Base-by-base conservation (phyloP, 1,139 yeast species). In the Diutina ranongensis region DNA sequence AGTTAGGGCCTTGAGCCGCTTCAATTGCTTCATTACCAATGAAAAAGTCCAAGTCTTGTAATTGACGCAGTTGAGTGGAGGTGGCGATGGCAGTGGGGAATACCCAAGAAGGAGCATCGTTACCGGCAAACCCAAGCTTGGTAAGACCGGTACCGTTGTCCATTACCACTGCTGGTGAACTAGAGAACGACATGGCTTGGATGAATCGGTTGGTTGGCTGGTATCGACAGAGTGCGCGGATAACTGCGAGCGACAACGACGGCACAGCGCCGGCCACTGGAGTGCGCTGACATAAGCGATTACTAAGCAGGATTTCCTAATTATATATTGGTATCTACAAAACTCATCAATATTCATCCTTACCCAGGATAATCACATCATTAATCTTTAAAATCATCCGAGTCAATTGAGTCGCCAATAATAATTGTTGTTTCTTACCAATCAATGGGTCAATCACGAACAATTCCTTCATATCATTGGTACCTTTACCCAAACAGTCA, bases 81-180 rank as follows among this genome's bases (percentile, higher is more conserved):
- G 97, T 89, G 38, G 98, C 92, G 63, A 92, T 94, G 12, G 96
- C 97, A 1, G 99, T 92, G 45, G 99, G 99, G 59, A 92, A 87
- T 44, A 92, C 87, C 74, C 85, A 94, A 8, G 97, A 88, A 33
- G 99, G 99, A 15, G 97, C 77, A 65, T 92, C 98, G 62, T 92
- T 92, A 47, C 99, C 99, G 55, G 99, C 98, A 67, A 89, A 92
- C 25, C 99, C 99, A 52, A 92, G 75, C 63, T 92, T 92, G 60
- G 98, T 92, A 57, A 89, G 74, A 52, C 99, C 99, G 54, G 99
- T 92, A 74, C 99, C 99, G 60, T 84, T 84, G 74, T 84, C 95
- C 96, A 88, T 88, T 64, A 88, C 95, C 70, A 88, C 92, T 51
- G 97, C 96, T 45, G 97, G 97, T 50, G 81, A 74, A 52, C 82